A percentile compares a stretch with the other conserved stretches of the same genome.
These are phyloP conservation scores for Trichoderma brevicompactum DNA, from an alignment of 2,329 filamentous ascomycete species.

Conservation along the genomic window DNA sequence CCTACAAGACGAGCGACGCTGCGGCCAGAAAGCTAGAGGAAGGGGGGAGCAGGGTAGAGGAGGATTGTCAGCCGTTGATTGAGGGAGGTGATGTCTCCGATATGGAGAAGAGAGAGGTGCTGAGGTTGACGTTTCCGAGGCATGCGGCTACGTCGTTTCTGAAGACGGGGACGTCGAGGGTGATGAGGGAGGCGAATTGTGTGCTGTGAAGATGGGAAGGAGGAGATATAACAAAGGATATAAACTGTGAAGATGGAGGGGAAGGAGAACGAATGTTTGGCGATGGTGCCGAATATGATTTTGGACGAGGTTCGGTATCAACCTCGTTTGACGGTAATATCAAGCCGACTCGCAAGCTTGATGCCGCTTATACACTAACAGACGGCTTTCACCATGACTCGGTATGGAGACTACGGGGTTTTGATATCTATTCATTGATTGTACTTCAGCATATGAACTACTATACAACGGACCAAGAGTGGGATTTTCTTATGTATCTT, in stretches of 20 bases:
- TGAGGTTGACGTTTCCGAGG: slow-evolving; percentile 38
- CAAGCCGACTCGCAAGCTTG: neutral
- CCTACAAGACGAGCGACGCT: slow-evolving; percentile 17
- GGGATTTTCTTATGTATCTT: neutral
- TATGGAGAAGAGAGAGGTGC: slow-evolving; percentile 15
- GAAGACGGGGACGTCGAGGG: slow-evolving; percentile 47
- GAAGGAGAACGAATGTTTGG: neutral
- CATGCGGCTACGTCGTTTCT: slow-evolving; percentile 50
- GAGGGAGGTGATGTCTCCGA: neutral
- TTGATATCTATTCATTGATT: neutral
- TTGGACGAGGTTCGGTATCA: too few relatives aligned
- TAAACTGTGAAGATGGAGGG: neutral
- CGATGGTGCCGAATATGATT: too few relatives aligned
- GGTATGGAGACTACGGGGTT: neutral
- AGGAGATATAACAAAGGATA: neutral
- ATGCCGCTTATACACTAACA: neutral
- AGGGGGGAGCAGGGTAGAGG: slow-evolving; percentile 6
- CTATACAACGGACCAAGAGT: neutral
- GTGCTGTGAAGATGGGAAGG: slow-evolving; percentile 34
- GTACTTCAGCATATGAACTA: neutral
- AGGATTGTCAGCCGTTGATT: slow-evolving; percentile 35
- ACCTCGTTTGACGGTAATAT: too few relatives aligned
- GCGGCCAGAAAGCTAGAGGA: slow-evolving; percentile 5
- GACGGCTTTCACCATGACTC: neutral
- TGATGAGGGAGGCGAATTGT: slow-evolving; percentile 46